Conservation (phyloP, 257 asterid genomes). For the Penstemon barbatus region DNA sequence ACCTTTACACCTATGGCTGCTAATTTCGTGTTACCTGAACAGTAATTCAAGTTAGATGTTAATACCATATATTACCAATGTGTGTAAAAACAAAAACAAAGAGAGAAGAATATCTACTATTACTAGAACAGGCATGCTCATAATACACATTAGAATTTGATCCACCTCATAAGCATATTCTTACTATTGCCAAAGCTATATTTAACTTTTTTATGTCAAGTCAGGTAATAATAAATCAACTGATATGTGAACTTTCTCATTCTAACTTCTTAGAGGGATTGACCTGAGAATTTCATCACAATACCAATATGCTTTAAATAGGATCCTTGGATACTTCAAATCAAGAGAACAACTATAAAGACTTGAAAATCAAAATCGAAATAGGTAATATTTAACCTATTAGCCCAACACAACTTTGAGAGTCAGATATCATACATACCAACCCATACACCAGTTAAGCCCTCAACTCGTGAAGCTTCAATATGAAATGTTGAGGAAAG, state of each 20-base stretch:
- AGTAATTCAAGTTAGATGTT: conserved; percentile 15
- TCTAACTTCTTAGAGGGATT: neutral
- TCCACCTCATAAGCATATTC: conserved; percentile 4
- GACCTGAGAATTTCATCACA: neutral
- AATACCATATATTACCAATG: neutral
- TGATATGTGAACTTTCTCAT: neutral
- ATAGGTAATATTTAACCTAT: neutral
- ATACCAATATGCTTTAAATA: neutral
- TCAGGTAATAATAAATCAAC: neutral
- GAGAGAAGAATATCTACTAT: neutral
- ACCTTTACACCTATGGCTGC: conserved; percentile 87
- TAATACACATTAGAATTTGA: no score
- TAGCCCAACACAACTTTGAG: neutral
- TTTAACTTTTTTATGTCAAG: neutral
- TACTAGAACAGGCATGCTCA: neutral
- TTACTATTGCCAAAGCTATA: neutral
- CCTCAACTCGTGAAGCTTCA: conserved; percentile 69
- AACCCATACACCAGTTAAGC: conserved; percentile 96
- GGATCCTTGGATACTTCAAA: neutral
- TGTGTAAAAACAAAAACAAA: neutral
- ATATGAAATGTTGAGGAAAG: conserved; percentile 67
- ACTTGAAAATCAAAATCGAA: neutral
- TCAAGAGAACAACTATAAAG: neutral
- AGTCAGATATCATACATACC: conserved; percentile 49
- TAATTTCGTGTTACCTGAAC: conserved; percentile 63